Conservation (phyloP, 1,284 basidiomycete genomes). For the Erythrobasidium hasegawianum region DNA sequence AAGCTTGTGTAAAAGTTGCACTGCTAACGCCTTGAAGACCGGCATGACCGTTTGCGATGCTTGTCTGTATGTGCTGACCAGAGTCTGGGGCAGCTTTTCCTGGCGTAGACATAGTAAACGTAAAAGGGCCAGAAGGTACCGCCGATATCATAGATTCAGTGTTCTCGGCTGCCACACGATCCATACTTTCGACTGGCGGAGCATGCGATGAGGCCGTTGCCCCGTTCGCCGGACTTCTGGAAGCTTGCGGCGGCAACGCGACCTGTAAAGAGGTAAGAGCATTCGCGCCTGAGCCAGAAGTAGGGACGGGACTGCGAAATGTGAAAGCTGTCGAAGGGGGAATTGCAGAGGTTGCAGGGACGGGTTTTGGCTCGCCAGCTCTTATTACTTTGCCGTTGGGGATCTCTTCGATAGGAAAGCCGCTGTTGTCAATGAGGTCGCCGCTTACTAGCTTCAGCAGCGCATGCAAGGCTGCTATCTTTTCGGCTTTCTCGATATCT, state of each 20-base stretch:
- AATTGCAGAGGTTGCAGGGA: not conserved
- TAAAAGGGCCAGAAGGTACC: no score
- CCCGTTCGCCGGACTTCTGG: no score
- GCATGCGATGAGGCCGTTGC: no score
- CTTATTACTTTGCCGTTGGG: slow-evolving; percentile 3
- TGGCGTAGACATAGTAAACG: no score
- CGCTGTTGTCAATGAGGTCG: slow-evolving; percentile 52
- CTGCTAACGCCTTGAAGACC: no score
- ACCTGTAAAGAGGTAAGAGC: not conserved
- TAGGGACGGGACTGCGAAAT: not conserved
- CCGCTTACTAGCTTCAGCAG: slow-evolving; percentile 64
- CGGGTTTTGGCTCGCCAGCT: slow-evolving; percentile 50
- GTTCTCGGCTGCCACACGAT: no score
- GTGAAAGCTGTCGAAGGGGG: not conserved
- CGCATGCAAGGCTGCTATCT: slow-evolving; percentile 68
- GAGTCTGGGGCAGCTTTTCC: no score
- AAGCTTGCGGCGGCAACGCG: not conserved
- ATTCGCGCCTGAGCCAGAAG: slow-evolving; percentile 2
- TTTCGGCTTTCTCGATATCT: slow-evolving; percentile 66
- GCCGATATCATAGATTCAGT: no score
- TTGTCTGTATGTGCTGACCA: no score
- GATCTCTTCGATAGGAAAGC: slow-evolving; percentile 37
- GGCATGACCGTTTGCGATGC: no score
- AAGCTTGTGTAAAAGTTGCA: no score
- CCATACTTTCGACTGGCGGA: no score